These are phyloP conservation scores for Candolleomyces eurysporus DNA, from an alignment of 768 basidiomycete genomes.

Conservation along the genomic window DNA sequence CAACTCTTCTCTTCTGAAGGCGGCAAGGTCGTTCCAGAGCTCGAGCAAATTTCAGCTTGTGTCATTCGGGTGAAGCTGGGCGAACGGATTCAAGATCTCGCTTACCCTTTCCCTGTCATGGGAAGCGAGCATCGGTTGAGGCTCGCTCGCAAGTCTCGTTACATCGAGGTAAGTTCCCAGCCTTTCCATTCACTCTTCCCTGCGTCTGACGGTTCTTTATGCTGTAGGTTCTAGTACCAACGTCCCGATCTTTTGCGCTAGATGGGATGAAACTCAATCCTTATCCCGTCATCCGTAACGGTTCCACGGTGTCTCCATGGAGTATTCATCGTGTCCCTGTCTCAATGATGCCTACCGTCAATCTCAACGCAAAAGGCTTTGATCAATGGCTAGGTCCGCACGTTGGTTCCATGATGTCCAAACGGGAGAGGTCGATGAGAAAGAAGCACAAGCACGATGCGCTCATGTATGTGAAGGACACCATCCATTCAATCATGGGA, in stretches of 20 bases:
- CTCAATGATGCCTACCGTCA: constrained; percentile 29
- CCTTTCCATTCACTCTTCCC: constrained; percentile 13
- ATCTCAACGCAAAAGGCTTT: constrained; percentile 13
- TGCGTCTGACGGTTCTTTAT: constrained; percentile 15
- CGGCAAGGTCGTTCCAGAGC: constrained; percentile 14
- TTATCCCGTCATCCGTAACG: constrained; percentile 13
- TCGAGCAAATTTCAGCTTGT: constrained; percentile 9
- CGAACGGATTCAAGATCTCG: constrained; percentile 6
- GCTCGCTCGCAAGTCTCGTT: constrained; percentile 54
- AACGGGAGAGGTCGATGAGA: constrained; percentile 19
- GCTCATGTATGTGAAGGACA: constrained; percentile 28
- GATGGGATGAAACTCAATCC: constrained; percentile 14
- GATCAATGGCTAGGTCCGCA: constrained; percentile 32
- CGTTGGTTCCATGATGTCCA: constrained; percentile 23
- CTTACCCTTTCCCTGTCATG: constrained; percentile 13
- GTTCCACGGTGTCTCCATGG: constrained; percentile 20
- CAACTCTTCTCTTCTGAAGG: constrained; percentile 11
- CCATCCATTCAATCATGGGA: constrained; percentile 15
- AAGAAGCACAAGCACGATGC: constrained; percentile 19
- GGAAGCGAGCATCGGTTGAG: constrained; percentile 25
- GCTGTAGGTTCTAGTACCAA: constrained; percentile 23
- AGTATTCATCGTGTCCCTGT: constrained; percentile 40
- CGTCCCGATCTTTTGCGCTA: constrained; percentile 5
- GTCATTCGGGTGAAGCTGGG: constrained; percentile 9
- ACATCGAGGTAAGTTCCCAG: constrained; percentile 35